Conservation (phyloP, 257 asterid genomes). For the Coffea canephora region DNA sequence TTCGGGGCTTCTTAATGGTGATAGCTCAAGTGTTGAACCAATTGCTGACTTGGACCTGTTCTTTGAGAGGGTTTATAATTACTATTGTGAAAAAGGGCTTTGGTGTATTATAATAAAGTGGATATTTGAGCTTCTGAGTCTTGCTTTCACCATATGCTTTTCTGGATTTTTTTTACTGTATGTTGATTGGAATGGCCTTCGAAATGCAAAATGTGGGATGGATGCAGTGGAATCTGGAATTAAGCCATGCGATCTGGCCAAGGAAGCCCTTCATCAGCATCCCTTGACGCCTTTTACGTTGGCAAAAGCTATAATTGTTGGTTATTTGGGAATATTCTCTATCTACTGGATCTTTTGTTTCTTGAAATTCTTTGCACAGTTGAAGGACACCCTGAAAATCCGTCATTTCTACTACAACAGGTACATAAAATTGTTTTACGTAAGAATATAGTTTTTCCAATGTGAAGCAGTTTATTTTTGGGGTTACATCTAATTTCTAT, state of each 20-base stretch:
- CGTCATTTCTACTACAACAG: constrained; percentile 79
- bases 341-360: constrained; percentile 79
- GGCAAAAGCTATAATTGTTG: constrained; percentile 69
- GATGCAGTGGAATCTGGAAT: constrained; percentile 97
- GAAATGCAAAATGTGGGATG: constrained; percentile 97
- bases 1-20: constrained; percentile 89
- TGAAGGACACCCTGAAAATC: constrained; percentile 78
- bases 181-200: constrained; percentile 97
- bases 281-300: constrained; percentile 82
- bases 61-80: constrained; percentile 84
- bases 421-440: constrained; percentile 33
- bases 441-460: neutral
- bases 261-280: constrained; percentile 87
- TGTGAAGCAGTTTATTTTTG: neutral
- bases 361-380: constrained; percentile 78
- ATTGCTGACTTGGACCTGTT: constrained; percentile 87
- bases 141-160: constrained; percentile 81
- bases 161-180: constrained; percentile 79
- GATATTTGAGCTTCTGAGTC: constrained; percentile 81
- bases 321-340: constrained; percentile 84
- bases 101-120: constrained; percentile 94
- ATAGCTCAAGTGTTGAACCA: constrained; percentile 60
- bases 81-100: constrained; percentile 92
- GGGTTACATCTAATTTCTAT: neutral
- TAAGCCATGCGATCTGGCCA: constrained; percentile 83